Base-by-base conservation (phyloP, 2,329 filamentous ascomycete species). In the Botryotinia narcissicola region DNA sequence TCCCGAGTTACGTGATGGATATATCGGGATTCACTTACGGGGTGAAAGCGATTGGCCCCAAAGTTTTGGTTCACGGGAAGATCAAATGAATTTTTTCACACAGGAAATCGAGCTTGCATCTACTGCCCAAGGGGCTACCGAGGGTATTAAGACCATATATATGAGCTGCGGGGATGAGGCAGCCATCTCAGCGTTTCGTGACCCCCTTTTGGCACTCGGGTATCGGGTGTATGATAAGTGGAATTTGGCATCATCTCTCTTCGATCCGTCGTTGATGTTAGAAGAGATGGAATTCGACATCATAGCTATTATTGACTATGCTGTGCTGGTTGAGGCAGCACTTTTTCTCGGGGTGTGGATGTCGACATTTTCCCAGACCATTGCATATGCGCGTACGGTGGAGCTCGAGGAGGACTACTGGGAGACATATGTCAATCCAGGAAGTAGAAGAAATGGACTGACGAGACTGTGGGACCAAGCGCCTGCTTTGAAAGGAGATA, bases 21-120 rank as follows among this genome's bases (percentile, higher is more conserved):
- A 72, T n/a, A 76, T 79, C 51, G 77, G 74, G 22, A 67, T 78
- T 18, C 77, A 79, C 75, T 63, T 78, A 10, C 73, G 78, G 35
- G 77, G 74, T n/a, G 76, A 78, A 62, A 57, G 22, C 3, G 77
- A 78, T 54, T 79, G 78, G 78, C 76, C 77, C 2, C 37, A 16
- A 14, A 14, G 20, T 46, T 78, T 78, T 48, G 77, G 76, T 9
- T 48, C 48, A 7, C 51, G 44, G 3, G 70, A 72, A 22, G 48
- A 75, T 25, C 77, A 79, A 22, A 76, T 78, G 70, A 20, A 72
- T 1, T 68, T 75, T 7, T 79, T 77, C 44, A 63, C 25, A 1
- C 32, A 75, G 40, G 75, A 77, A 37, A 74, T 79, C 40, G 35
- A 73, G 22, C 25, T 60, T 16, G 63, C 76, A 20, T 64, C 72